Evolutionary conservation across 2,329 filamentous ascomycete genomes (phyloP).

Genomic region (Cladophialophora carrionii): DNA sequence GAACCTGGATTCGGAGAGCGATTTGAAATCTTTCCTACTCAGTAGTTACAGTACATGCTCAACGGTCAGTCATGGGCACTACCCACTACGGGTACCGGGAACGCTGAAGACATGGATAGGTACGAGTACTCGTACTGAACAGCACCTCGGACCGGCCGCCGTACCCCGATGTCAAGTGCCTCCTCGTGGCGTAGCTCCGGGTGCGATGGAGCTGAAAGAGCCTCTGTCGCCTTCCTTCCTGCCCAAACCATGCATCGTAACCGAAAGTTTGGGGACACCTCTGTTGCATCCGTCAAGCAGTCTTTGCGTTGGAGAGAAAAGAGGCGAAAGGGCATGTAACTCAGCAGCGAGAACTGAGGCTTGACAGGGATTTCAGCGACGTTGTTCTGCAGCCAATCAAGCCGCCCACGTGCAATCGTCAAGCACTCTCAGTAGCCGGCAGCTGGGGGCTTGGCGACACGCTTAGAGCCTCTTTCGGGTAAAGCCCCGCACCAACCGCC

Average conservation of each 20-base stretch:
- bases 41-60: too few relatives aligned
- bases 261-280: background rate
- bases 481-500: conserved; percentile 7
- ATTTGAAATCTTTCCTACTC: background rate
- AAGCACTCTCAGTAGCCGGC: conserved; percentile 12
- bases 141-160: too few relatives aligned
- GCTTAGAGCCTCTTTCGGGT: background rate
- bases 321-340: conserved; percentile 6
- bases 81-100: background rate
- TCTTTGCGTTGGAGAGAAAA: background rate
- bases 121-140: too few relatives aligned
- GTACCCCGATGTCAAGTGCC: background rate
- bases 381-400: conserved; percentile 32
- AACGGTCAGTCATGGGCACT: background rate
- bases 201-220: background rate
- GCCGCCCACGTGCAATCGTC: conserved; percentile 18
- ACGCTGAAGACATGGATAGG: background rate
- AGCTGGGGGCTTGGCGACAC: conserved; percentile 7
- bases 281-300: background rate
- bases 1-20: background rate
- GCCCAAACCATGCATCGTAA: background rate
- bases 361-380: conserved; percentile 8
- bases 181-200: background rate
- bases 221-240: background rate
- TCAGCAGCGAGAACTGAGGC: conserved; percentile 6